Base-by-base conservation (phyloP, 164 flowering plant genomes). In the Tinospora cordifolia region DNA sequence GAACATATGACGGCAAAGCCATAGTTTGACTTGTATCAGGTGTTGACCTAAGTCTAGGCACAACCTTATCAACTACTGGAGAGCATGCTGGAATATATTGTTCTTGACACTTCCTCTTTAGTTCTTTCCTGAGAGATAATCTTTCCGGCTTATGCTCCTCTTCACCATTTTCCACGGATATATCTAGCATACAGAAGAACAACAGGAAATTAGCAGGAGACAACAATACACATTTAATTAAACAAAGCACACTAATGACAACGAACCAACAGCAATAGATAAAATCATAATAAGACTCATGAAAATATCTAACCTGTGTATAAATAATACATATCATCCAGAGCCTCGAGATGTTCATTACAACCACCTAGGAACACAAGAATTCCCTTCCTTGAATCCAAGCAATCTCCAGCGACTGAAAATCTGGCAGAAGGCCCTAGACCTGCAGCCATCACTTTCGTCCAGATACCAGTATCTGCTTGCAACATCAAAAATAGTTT, bases 361-460 rank as follows among this genome's bases (percentile, higher is more conserved):
- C 99, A 95, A 27, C 99, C 99, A 30, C 99, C 99, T 0, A 92
- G 71, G 67, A 95, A 89, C 26, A 87, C 86, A 72, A 90, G 88
- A 68, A 85, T 79, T 41, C 85, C 79, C 78, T 77, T 85, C 36
- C 60, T 34, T 10, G 89, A 87, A 82, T 89, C 92, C 82, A 95
- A 83, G 76, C 86, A 80, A 67, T 87, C 98, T 64, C 94, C 99
- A 77, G 97, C 90, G 57, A 89, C 86, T 66, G 99, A 89, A 80
- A 95, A 95, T 81, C 99, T 84, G 41, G 94, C 87, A 73, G 96
- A 87, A 75, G 98, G 99, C 36, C 89, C 98, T 71, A 80, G 82
- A 7, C 98, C 93, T 10, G 73, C 67, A 39, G 89, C 75, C 24
- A 69, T 21, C 64, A 89, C 76, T 80, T 87, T 90, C 67, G 86